These are phyloP conservation scores for Rutstroemia sp. DNA, from an alignment of 2,329 filamentous ascomycete species.

Conservation along the genomic window DNA sequence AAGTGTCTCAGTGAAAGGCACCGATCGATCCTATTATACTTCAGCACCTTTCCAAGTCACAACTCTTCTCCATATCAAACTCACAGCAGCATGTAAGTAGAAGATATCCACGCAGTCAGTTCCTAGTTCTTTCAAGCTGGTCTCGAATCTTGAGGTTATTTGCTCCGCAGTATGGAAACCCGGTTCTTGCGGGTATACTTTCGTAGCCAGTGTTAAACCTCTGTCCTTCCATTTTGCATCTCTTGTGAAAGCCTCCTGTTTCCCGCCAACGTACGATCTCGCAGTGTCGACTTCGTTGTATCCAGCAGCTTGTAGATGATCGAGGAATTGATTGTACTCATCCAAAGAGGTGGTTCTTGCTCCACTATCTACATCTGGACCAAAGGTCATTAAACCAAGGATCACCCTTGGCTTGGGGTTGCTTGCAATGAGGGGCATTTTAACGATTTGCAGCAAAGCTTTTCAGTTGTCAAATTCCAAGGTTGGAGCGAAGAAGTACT, in stretches of 20 bases:
- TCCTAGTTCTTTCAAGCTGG: slow-evolving; percentile 62
- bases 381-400: slow-evolving; percentile 83
- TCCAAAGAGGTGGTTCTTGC: slow-evolving; percentile 62
- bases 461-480: no score
- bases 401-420: slow-evolving; percentile 54
- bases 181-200: slow-evolving; percentile 57
- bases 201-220: slow-evolving; percentile 71
- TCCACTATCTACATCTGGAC: slow-evolving; percentile 52
- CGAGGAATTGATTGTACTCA: slow-evolving; percentile 64
- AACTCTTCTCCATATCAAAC: not conserved
- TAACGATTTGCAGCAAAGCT: not conserved
- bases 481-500: no score
- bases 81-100: slow-evolving; percentile 61
- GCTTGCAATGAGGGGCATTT: slow-evolving; percentile 24
- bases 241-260: slow-evolving; percentile 73
- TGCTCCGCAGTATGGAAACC: slow-evolving; percentile 57
- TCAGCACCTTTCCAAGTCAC: not conserved
- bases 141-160: slow-evolving; percentile 58
- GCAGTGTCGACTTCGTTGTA: slow-evolving; percentile 86
- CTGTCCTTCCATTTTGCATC: slow-evolving; percentile 72
- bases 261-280: slow-evolving; percentile 60
- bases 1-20: slow-evolving; percentile 74
- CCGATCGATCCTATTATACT: slow-evolving; percentile 43
- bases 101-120: slow-evolving; percentile 71
- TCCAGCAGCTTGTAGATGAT: slow-evolving; percentile 68